These are phyloP conservation scores for Oryza officinalis DNA, from an alignment of 176 grass and related monocot species.

Conservation along the genomic window DNA sequence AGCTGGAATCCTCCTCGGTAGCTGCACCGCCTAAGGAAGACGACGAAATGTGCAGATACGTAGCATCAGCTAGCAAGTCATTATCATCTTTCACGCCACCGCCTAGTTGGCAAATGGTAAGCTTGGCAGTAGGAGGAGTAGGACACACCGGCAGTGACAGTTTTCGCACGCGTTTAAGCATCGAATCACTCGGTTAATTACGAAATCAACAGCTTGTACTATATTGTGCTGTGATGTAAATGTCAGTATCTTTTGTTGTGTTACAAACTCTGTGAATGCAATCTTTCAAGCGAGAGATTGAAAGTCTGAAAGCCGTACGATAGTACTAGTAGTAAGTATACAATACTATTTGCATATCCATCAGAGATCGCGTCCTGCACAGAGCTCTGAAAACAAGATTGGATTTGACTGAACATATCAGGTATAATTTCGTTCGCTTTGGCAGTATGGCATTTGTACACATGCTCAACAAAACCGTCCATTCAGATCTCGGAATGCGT, in stretches of 20 bases:
- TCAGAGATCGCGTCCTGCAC: neutral
- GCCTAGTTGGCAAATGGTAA: neutral
- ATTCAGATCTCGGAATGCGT: neutral
- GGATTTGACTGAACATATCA: no score
- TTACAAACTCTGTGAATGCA: no score
- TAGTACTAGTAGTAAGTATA: neutral
- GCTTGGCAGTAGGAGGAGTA: no score
- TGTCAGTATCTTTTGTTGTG: no score
- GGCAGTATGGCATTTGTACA: neutral
- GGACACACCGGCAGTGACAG: neutral
- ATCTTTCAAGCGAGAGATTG: neutral
- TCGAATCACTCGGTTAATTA: neutral
- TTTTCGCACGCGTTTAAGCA: neutral
- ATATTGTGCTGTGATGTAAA: no score
- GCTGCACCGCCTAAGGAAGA: neutral
- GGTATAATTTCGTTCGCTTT: no score
- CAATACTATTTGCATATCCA: neutral
- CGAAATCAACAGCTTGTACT: neutral
- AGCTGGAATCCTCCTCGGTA: neutral
- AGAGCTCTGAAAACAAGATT: no score
- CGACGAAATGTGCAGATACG: neutral
- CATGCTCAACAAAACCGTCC: neutral
- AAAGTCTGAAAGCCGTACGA: neutral
- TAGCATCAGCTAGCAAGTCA: neutral
- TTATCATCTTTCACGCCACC: neutral